Conservation (phyloP, 495 filamentous ascomycete species). For the Xylaria grammica region DNA sequence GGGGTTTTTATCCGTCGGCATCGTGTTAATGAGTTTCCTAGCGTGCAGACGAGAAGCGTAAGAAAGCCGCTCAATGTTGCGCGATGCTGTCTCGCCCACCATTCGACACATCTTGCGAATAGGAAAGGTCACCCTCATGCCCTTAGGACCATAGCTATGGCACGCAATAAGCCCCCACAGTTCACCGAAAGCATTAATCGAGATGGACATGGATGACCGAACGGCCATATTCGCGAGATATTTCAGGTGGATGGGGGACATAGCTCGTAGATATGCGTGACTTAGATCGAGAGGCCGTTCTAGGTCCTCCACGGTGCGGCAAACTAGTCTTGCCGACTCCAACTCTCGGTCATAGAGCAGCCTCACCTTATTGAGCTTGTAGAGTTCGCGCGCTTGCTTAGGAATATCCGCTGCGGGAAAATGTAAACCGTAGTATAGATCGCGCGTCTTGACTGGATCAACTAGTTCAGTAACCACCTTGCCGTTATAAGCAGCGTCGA, state of each 20-base stretch:
- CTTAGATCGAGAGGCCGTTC: constrained; percentile 83
- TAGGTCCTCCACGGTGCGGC: constrained; percentile 75
- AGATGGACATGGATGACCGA: constrained; percentile 92
- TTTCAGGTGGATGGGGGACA: constrained; percentile 89
- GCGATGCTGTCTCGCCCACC: constrained; percentile 83
- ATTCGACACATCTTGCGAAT: constrained; percentile 94
- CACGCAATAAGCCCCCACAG: constrained; percentile 92
- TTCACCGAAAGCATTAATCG: constrained; percentile 82
- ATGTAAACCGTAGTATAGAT: constrained; percentile 87
- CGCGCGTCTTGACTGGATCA: constrained; percentile 77
- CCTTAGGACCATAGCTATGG: constrained; percentile 76
- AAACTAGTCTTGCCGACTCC: constrained; percentile 81
- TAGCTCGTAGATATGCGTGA: constrained; percentile 83
- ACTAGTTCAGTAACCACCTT: constrained; percentile 87
- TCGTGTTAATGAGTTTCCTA: constrained; percentile 77
- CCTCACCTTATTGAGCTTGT: constrained; percentile 81
- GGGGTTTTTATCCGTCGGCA: constrained; percentile 81
- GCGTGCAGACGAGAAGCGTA: constrained; percentile 85
- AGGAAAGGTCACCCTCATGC: constrained; percentile 90
- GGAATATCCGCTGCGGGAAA: constrained; percentile 94
- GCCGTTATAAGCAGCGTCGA: constrained; percentile 82
- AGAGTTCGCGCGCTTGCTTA: constrained; percentile 80
- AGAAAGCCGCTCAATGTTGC: constrained; percentile 88
- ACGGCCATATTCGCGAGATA: constrained; percentile 92
- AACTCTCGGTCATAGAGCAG: constrained; percentile 78